Conservation (phyloP, 176 grass and related monocot species). For the Musa schizocarpa region DNA sequence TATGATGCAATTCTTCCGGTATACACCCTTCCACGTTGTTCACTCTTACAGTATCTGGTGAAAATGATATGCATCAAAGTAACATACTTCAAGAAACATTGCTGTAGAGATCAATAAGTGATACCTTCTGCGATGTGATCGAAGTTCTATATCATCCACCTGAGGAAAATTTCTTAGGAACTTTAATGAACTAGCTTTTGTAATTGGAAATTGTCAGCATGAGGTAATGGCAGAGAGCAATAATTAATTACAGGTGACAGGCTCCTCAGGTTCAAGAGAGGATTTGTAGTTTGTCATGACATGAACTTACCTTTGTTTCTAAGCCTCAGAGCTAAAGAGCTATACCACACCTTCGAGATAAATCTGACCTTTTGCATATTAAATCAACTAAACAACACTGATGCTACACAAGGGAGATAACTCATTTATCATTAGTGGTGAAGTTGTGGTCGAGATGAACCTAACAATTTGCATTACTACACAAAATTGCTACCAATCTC, state of each 20-base stretch:
- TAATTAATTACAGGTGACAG: background rate
- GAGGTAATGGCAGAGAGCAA: background rate
- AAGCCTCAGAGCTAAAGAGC: too few relatives aligned
- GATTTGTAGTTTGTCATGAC: too few relatives aligned
- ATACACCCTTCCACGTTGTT: conserved; percentile 59
- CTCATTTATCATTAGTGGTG: too few relatives aligned
- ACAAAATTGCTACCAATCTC: too few relatives aligned
- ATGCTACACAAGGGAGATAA: too few relatives aligned
- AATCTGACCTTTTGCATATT: too few relatives aligned
- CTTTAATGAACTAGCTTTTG: conserved; percentile 6
- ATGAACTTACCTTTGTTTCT: too few relatives aligned
- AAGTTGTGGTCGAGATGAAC: too few relatives aligned
- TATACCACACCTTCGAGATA: too few relatives aligned
- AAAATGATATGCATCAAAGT: conserved; percentile 9
- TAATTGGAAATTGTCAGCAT: background rate
- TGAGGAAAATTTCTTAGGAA: conserved; percentile 17
- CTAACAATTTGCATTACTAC: too few relatives aligned
- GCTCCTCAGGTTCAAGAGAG: too few relatives aligned
- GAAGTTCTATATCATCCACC: conserved; percentile 54
- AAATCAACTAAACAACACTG: too few relatives aligned
- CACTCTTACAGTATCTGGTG: conserved; percentile 42
- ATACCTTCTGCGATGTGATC: conserved; percentile 65
- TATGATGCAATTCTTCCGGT: conserved; percentile 69
- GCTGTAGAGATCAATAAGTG: background rate
- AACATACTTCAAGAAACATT: background rate